Conservation (phyloP, 352 stramenopile species). For the Globisporangium lucens region DNA sequence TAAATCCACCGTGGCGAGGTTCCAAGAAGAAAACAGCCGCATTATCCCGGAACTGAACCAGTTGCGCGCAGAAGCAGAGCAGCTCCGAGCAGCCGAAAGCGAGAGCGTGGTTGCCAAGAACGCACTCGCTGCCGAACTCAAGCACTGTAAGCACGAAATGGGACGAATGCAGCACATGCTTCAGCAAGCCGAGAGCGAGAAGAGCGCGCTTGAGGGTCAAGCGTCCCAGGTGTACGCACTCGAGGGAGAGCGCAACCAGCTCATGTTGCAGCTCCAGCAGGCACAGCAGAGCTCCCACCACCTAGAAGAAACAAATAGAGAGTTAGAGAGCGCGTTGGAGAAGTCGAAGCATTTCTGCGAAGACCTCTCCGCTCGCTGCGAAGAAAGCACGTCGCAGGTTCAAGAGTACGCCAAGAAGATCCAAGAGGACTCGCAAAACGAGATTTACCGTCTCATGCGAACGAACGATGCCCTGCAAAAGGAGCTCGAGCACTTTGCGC, state of each 20-base stretch:
- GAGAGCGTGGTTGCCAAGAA: conserved; percentile 17
- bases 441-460: conserved; percentile 57
- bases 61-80: conserved; percentile 25
- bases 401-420: conserved; percentile 60
- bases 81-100: conserved; percentile 19
- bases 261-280: conserved; percentile 38
- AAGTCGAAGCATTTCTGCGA: conserved; percentile 64
- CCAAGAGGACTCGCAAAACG: conserved; percentile 59
- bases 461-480: conserved; percentile 55
- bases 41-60: conserved; percentile 33
- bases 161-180: conserved; percentile 31
- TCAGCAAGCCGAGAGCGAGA: conserved; percentile 41
- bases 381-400: conserved; percentile 58
- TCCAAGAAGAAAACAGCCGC: conserved; percentile 32
- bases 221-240: conserved; percentile 34
- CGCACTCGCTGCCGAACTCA: conserved; percentile 23
- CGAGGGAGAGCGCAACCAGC: conserved; percentile 40
- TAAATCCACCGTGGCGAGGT: not conserved
- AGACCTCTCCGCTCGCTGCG: conserved; percentile 53
- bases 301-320: conserved; percentile 46
- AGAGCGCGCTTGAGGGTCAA: conserved; percentile 31
- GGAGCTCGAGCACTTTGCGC: conserved; percentile 63
- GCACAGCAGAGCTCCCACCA: conserved; percentile 41
- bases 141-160: conserved; percentile 31
- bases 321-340: conserved; percentile 54